A percentile compares a stretch with the other conserved stretches of the same genome.
phyloP scores from a whole-genome alignment of 495 filamentous ascomycete genomes.

The Thozetella sp. region DNA sequence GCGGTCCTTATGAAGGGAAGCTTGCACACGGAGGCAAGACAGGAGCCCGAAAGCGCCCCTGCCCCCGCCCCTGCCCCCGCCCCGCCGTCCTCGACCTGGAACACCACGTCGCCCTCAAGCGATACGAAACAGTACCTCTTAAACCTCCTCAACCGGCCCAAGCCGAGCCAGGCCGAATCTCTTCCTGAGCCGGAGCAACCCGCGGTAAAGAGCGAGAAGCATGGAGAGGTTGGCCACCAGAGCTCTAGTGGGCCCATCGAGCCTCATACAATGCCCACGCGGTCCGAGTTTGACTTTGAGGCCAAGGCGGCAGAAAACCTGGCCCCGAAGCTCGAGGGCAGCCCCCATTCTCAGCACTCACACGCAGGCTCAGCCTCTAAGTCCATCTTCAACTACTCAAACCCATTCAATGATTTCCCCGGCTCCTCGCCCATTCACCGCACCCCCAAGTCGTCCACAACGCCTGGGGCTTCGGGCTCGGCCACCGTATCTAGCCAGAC shows the following conservation, averaged over 20 bases:
- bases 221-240: conserved; percentile 14
- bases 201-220: conserved; percentile 33
- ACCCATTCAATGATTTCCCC: conserved; percentile 31
- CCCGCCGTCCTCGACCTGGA: conserved; percentile 32
- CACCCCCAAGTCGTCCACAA: conserved; percentile 41
- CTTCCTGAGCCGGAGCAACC: conserved; percentile 36
- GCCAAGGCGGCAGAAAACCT: conserved; percentile 31
- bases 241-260: conserved; percentile 19
- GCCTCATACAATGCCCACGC: conserved; percentile 21
- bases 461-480: conserved; percentile 28
- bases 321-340: conserved; percentile 33
- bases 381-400: conserved; percentile 24
- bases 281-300: conserved; percentile 37
- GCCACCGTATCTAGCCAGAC: conserved; percentile 21
- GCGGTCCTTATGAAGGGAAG: conserved; percentile 54
- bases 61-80: conserved; percentile 29
- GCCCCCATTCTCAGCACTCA: conserved; percentile 39
- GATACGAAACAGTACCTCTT: conserved; percentile 56
- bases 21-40: conserved; percentile 32
- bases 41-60: conserved; percentile 28
- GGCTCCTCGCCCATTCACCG: conserved; percentile 32
- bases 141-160: conserved; percentile 52
- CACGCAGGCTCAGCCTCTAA: conserved; percentile 26
- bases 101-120: conserved; percentile 36
- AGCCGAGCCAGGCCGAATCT: conserved; percentile 50